A percentile compares a stretch with the other conserved stretches of the same genome.
Evolutionary conservation across 257 asterid species (phyloP).

Genomic region (Jacaranda mimosifolia): DNA sequence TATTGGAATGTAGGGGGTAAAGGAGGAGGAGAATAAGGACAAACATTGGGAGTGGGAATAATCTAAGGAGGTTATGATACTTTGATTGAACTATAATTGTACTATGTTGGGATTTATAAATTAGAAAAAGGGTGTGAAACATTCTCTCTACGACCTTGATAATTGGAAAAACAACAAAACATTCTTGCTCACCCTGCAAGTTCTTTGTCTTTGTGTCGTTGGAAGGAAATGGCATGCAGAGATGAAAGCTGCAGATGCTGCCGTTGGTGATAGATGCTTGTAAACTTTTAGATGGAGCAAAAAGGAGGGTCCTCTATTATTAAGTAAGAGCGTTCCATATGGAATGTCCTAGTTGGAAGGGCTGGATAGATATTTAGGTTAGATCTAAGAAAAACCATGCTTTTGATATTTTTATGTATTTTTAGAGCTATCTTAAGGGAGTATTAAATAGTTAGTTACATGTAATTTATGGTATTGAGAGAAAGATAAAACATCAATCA

Average conservation of each 20-base stretch:
- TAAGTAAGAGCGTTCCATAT: not conserved
- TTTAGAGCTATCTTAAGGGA: too few species aligned
- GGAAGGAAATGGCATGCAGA: slow-evolving; percentile 51
- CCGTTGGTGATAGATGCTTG: slow-evolving; percentile 36
- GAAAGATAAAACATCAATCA: too few species aligned
- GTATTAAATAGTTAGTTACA: too few species aligned
- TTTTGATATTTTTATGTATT: too few species aligned
- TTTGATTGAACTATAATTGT: slow-evolving; percentile 55
- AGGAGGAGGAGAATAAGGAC: slow-evolving; percentile 46
- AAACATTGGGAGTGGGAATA: slow-evolving; percentile 70
- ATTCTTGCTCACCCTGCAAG: slow-evolving; percentile 42
- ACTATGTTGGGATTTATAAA: slow-evolving; percentile 33
- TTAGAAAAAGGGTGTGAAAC: slow-evolving; percentile 37
- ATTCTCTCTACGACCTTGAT: slow-evolving; percentile 43
- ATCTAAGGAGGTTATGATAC: slow-evolving; percentile 69
- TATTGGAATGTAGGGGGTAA: slow-evolving; percentile 39
- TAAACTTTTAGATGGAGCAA: slow-evolving; percentile 4
- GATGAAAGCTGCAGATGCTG: slow-evolving; percentile 43
- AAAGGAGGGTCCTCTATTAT: slow-evolving; percentile 6
- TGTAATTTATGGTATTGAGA: too few species aligned
- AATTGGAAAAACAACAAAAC: slow-evolving; percentile 46
- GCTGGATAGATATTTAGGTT: not conserved
- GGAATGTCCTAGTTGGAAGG: not conserved
- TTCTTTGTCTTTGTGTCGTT: slow-evolving; percentile 48
- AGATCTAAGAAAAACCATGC: too few species aligned